These are phyloP conservation scores for Petasospora fabianii DNA, from an alignment of 1,139 yeast species.

Conservation along the genomic window DNA sequence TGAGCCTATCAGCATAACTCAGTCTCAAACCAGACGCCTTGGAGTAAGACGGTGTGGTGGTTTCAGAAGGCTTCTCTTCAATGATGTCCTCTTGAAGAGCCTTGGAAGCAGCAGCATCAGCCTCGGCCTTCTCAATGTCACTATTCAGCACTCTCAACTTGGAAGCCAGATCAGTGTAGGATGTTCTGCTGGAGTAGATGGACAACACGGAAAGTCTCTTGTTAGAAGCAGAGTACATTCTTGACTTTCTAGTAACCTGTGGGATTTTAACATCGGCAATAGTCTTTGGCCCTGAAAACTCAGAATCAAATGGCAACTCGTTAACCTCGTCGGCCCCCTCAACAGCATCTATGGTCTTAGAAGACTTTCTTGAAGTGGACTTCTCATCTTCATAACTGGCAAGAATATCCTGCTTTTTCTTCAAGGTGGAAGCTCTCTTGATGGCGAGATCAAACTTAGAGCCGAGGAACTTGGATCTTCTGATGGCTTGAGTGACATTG, in stretches of 20 bases:
- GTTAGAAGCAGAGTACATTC: constrained; percentile 56
- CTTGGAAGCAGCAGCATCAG: neutral
- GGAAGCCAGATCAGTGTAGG: constrained; percentile 58
- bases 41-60: constrained; percentile 6
- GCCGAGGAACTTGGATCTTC: constrained; percentile 40
- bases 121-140: constrained; percentile 32
- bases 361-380: neutral
- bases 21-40: constrained; percentile 21
- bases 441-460: constrained; percentile 34
- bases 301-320: constrained; percentile 26
- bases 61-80: constrained; percentile 3
- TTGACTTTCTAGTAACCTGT: constrained; percentile 64
- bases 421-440: constrained; percentile 23
- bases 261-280: constrained; percentile 66
- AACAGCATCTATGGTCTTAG: neutral
- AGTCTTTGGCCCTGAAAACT: constrained; percentile 35
- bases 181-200: constrained; percentile 62
- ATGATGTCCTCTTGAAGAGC: constrained; percentile 12
- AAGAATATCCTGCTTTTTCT: constrained; percentile 46
- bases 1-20: constrained; percentile 27
- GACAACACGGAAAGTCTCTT: constrained; percentile 69
- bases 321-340: constrained; percentile 2
- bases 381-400: constrained; percentile 36
- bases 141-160: constrained; percentile 40
- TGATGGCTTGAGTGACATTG: constrained; percentile 31